Evolutionary conservation across 768 basidiomycete species (phyloP).

Genomic region (Termitomyces bulborhizus): DNA sequence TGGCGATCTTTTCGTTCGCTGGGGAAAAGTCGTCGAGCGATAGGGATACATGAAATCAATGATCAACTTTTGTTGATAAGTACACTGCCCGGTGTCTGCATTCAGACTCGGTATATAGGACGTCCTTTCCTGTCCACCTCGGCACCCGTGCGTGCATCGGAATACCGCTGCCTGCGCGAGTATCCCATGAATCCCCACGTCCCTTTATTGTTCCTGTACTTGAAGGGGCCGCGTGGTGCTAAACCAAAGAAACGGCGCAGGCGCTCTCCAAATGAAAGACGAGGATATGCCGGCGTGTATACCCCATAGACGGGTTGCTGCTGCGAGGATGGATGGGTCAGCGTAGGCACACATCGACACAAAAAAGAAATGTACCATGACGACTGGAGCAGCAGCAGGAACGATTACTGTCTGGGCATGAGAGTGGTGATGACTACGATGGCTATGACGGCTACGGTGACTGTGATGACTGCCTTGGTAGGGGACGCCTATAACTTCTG

Average conservation of each 20-base stretch:
- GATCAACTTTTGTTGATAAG: not conserved
- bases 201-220: constrained; percentile 35
- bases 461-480: constrained; percentile 16
- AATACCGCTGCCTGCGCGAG: constrained; percentile 40
- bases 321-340: constrained; percentile 4
- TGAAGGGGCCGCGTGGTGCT: constrained; percentile 31
- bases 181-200: constrained; percentile 55
- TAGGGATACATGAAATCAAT: not conserved
- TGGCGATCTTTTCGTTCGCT: not conserved
- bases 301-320: constrained; percentile 23
- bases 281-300: constrained; percentile 15
- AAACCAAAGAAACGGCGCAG: constrained; percentile 50
- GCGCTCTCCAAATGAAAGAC: constrained; percentile 36
- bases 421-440: constrained; percentile 12
- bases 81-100: not conserved
- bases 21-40: not conserved
- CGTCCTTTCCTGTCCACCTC: constrained; percentile 54
- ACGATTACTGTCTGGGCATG: constrained; percentile 13
- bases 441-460: constrained; percentile 13
- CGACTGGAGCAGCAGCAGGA: constrained; percentile 16
- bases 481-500: constrained; percentile 13
- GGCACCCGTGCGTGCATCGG: constrained; percentile 41
- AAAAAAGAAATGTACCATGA: constrained; percentile 19
- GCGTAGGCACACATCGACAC: not conserved
- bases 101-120: constrained; percentile 42